Evolutionary conservation across 2,329 filamentous ascomycete species (phyloP), one percentile per base, ranked within the genome.

Genomic region (Lachnellula subtilissima): DNA sequence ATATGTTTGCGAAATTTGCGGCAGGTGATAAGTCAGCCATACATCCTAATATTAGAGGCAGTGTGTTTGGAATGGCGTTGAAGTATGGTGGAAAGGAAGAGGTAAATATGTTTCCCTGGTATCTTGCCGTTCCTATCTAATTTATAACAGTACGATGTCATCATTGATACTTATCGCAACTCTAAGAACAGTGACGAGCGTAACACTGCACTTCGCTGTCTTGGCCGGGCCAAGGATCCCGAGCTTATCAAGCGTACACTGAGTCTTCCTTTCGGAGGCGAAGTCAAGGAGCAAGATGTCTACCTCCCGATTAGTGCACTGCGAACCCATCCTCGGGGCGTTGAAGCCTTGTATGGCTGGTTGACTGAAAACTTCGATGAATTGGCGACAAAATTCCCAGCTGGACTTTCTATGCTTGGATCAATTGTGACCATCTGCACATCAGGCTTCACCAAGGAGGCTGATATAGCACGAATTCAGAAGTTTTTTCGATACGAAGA

Each of bases 241-340:
- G 84, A 87, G 62, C 82, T 97, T 49, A 93, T 97, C 71, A 77
- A 94, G 76, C 84, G 84, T 59, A 93, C 91, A 3, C 80, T 97
- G 14, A 81, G 78, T 32, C 78, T 97, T 61, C 80, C 91, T 35
- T 80, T 92, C 55, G 84, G 85, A 70, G 84, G 86, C 59, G 87
- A 96, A 64, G 88, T 97, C 73, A 96, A 95, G 78, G 91, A 89
- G 62, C 93, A 97, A 73, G 93, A 97, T 72, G 86, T 97, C 62
- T 97, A 96, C 75, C 85, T 96, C 70, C 92, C 93, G 1, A 82
- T 94, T 40, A 83, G 84, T 36, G 89, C 89, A 7, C 81, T 97
- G 28, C 84, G 92, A 56, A 83, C 82, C 52, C 90, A 95, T 69
- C 76, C 84, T 7, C 84, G 85, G 45, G 93, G 93, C 64, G 88